These are phyloP conservation scores for Rhizopogon rudus DNA, from an alignment of 768 basidiomycete genomes.

Conservation along the genomic window DNA sequence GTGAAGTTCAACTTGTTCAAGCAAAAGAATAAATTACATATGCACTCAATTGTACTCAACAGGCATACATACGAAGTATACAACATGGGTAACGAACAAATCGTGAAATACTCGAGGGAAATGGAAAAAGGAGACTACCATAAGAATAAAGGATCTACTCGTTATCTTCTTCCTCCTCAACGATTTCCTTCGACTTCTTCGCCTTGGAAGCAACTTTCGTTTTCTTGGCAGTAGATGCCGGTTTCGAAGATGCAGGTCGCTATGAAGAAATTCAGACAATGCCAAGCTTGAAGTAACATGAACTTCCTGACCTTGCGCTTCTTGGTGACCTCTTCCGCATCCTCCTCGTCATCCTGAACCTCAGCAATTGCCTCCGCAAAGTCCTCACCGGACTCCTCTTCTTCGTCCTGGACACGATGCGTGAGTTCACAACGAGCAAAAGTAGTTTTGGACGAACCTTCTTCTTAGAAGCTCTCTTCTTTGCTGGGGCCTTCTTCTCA, in stretches of 20 bases:
- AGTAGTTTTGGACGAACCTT: conserved; percentile 1
- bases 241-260: conserved; percentile 41
- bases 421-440: neutral
- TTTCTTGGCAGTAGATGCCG: conserved; percentile 39
- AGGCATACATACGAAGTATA: too few relatives aligned
- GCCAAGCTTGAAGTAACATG: neutral
- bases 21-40: too few relatives aligned
- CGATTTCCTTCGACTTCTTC: conserved; percentile 40
- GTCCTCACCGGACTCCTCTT: conserved; percentile 42
- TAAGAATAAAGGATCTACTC: conserved; percentile 13
- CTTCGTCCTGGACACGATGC: conserved; percentile 19
- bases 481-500: conserved; percentile 39
- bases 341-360: conserved; percentile 44
- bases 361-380: conserved; percentile 39
- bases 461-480: conserved; percentile 18
- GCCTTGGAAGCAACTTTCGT: conserved; percentile 22
- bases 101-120: neutral
- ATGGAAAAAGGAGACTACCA: neutral
- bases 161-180: conserved; percentile 41
- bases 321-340: conserved; percentile 37
- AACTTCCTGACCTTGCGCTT: conserved; percentile 61
- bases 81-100: too few relatives aligned
- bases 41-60: too few relatives aligned
- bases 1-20: too few relatives aligned
- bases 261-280: conserved; percentile 14